Conservation (phyloP, 176 grass and related monocot species). For the Eremochloa ophiuroides region DNA sequence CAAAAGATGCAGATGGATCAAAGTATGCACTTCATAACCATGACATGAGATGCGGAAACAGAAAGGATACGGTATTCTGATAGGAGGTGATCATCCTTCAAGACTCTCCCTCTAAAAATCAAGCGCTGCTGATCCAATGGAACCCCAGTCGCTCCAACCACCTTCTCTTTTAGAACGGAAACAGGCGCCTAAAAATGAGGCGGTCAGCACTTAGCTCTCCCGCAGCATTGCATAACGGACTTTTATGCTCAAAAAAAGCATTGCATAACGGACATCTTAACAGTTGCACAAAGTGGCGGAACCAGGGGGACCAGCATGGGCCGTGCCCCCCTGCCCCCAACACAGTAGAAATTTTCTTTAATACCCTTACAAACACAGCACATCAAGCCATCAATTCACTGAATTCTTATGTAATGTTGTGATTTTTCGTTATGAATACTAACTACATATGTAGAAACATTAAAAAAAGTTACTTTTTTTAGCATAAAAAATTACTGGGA, state of each 20-base stretch:
- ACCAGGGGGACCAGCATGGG: too few species aligned
- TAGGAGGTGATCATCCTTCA: conserved; percentile 78
- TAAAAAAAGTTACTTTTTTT: too few species aligned
- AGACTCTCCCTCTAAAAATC: conserved; percentile 88
- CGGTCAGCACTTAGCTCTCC: conserved; percentile 9
- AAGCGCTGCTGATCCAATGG: conserved; percentile 80
- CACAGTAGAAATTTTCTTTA: too few species aligned
- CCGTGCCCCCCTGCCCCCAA: too few species aligned
- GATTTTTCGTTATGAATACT: too few species aligned
- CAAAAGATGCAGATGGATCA: not conserved
- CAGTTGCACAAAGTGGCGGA: too few species aligned
- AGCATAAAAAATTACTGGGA: too few species aligned
- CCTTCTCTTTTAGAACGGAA: conserved; percentile 65
- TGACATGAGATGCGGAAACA: not conserved
- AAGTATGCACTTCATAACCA: not conserved
- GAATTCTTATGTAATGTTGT: too few species aligned
- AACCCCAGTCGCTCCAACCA: conserved; percentile 44
- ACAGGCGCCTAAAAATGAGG: conserved; percentile 48
- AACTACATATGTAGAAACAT: too few species aligned
- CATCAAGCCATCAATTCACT: too few species aligned
- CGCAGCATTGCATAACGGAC: not conserved
- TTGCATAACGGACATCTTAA: not conserved
- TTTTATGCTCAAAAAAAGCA: too few species aligned
- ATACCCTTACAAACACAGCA: too few species aligned
- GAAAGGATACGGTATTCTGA: conserved; percentile 95